These are phyloP conservation scores for Pseudocercospora fuligena DNA, from an alignment of 2,329 filamentous ascomycete genomes.

Conservation along the genomic window DNA sequence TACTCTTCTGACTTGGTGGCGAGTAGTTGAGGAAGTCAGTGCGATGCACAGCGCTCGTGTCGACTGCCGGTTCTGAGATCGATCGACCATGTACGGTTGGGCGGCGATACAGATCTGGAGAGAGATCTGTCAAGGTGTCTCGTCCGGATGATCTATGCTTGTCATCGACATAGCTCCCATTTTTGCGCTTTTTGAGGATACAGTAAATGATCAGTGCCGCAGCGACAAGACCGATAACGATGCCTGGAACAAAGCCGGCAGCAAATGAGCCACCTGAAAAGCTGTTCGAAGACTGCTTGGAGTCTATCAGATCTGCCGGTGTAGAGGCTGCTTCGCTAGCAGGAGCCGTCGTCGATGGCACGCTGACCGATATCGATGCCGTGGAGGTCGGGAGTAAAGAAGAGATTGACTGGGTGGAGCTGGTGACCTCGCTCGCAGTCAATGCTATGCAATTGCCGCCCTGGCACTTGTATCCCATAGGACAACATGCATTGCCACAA, in stretches of 20 bases:
- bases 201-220: slow-evolving; percentile 36
- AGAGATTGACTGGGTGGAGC: neutral
- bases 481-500: slow-evolving; percentile 70
- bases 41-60: slow-evolving; percentile 35
- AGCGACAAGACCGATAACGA: slow-evolving; percentile 37
- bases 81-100: slow-evolving; percentile 38
- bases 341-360: slow-evolving; percentile 50
- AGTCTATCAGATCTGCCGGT: slow-evolving; percentile 8
- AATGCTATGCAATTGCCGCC: slow-evolving; percentile 61
- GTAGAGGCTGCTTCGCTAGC: slow-evolving; percentile 19
- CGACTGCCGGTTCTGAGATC: slow-evolving; percentile 41
- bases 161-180: slow-evolving; percentile 27
- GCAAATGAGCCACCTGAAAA: slow-evolving; percentile 43
- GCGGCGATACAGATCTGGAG: slow-evolving; percentile 29
- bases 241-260: slow-evolving; percentile 42
- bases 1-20: slow-evolving; percentile 31
- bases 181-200: slow-evolving; percentile 25
- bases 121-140: slow-evolving; percentile 37
- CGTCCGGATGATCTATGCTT: slow-evolving; percentile 31
- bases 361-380: slow-evolving; percentile 9
- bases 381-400: slow-evolving; percentile 15
- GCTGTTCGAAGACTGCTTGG: slow-evolving; percentile 14
- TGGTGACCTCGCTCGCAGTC: slow-evolving; percentile 20
- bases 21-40: slow-evolving; percentile 42
- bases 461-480: slow-evolving; percentile 71